Evolutionary conservation across 257 asterid genomes (phyloP).

Genomic region (Fraxinus pennsylvanica): DNA sequence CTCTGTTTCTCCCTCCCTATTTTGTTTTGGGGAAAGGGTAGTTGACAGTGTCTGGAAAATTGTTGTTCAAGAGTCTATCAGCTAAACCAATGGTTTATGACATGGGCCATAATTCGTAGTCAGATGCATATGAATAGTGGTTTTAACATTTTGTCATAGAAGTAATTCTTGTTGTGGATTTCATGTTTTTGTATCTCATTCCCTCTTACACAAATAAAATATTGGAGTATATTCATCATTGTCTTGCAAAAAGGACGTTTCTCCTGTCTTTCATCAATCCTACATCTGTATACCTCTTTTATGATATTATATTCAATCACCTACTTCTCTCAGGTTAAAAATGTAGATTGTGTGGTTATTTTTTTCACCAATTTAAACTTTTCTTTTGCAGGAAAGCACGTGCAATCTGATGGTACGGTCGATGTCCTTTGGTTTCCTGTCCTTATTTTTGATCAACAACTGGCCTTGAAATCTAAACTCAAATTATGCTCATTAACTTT

Average conservation of each 20-base stretch:
- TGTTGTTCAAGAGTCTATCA: neutral
- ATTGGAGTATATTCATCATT: neutral
- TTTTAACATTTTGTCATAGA: neutral
- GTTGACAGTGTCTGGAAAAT: neutral
- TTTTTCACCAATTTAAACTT: conserved; percentile 34
- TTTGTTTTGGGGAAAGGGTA: neutral
- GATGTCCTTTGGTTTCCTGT: conserved; percentile 25
- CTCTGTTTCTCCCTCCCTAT: neutral
- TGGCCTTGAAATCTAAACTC: conserved; percentile 30
- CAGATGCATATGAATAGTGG: neutral
- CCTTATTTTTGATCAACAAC: conserved; percentile 20
- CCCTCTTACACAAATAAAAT: neutral
- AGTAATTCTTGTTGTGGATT: neutral
- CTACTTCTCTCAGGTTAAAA: neutral
- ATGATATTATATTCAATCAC: neutral
- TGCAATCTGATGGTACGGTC: conserved; percentile 85
- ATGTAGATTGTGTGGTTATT: conserved; percentile 6
- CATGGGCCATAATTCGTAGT: neutral
- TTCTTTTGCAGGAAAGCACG: conserved; percentile 77
- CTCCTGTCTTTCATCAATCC: neutral
- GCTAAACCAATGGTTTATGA: neutral
- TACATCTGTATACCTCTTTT: neutral
- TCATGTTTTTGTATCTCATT: neutral
- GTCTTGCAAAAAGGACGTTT: neutral
- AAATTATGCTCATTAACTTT: conserved; percentile 30